Base-by-base conservation (phyloP, 1,139 yeast genomes). In the Taphrina betulina region DNA sequence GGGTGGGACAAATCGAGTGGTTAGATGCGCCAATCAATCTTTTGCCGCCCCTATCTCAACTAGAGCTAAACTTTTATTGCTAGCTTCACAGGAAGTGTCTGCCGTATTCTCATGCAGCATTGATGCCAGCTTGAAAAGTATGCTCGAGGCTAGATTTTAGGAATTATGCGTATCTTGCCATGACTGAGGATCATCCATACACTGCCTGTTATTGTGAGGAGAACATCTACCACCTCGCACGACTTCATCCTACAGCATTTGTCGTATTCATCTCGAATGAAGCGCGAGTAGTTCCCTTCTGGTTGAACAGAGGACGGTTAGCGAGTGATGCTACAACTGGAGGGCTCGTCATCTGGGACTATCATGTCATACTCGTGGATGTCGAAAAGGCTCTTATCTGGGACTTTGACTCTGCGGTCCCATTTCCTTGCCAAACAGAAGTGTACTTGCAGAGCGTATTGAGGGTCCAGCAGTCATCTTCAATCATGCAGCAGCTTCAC, bases 341-440 rank as follows among this genome's bases (percentile, higher is more conserved):
- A 10, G 54, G 54, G 16, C 35, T 50, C 37, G 54, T 50, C 19
- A 26, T 50, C 1, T 50, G 54, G 54, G 54, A 40, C 28, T 50
- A 50, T 23, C 54, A 50, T 40, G 54, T 50, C 41, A 40, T 50
- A 16, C 28, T 35, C 20, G 26, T 50, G 23, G 46, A 50, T 10
- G 34, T 12, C 41, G 33, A 33, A 3, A n/a, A n/a, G n/a, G n/a
- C n/a, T n/a, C 17, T 17, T 5, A 36, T 50, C 40, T 50, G 28
- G 26, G 54, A 50, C 54, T 50, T 26, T 23, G 54, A 50, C 14
- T 29, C 46, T 16, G 54, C 38, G 20, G 54, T 50, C 8, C 46
- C 54, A 16, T 50, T 33, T 24, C 54, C 54, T 3, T 50, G 54
- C 24, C 24, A 29, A 5, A 23, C 40, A 22, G 7, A 20, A 12